These are phyloP conservation scores for Phymatotrichopsis omnivora DNA, from an alignment of 2,329 filamentous ascomycete genomes.

Conservation along the genomic window DNA sequence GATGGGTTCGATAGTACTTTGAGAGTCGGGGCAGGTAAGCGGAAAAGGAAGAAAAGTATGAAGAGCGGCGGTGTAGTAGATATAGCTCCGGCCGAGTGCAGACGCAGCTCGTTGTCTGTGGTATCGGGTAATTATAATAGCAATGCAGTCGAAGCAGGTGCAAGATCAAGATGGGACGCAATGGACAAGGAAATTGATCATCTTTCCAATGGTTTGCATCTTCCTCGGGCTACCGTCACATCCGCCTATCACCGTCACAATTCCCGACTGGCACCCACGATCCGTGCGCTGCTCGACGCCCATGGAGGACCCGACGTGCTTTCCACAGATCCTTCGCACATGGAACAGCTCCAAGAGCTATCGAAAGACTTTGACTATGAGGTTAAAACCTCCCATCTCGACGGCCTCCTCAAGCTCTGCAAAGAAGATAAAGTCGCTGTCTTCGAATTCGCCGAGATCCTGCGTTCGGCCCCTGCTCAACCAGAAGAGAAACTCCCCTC, in stretches of 20 bases:
- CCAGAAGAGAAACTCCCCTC: neutral
- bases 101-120: neutral
- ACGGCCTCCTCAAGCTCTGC: constrained; percentile 27
- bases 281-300: constrained; percentile 25
- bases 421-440: constrained; percentile 27
- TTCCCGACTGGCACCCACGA: constrained; percentile 19
- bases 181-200: constrained; percentile 28
- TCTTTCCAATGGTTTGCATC: constrained; percentile 23
- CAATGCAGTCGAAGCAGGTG: neutral
- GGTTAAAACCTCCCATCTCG: constrained; percentile 23
- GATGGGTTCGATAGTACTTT: constrained; percentile 28
- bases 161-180: constrained; percentile 25
- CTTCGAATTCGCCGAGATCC: constrained; percentile 28
- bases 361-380: constrained; percentile 9
- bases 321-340: constrained; percentile 25
- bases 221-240: constrained; percentile 20
- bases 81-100: constrained; percentile 1
- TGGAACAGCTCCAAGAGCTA: constrained; percentile 21
- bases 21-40: constrained; percentile 9
- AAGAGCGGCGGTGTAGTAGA: constrained; percentile 19
- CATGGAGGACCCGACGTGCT: constrained; percentile 12
- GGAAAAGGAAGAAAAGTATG: constrained; percentile 18
- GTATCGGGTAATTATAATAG: neutral
- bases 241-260: constrained; percentile 27
- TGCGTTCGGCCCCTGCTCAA: too few relatives aligned